Evolutionary conservation across 2,329 filamentous ascomycete genomes (phyloP).

Genomic region (Arachnomyces sp.): DNA sequence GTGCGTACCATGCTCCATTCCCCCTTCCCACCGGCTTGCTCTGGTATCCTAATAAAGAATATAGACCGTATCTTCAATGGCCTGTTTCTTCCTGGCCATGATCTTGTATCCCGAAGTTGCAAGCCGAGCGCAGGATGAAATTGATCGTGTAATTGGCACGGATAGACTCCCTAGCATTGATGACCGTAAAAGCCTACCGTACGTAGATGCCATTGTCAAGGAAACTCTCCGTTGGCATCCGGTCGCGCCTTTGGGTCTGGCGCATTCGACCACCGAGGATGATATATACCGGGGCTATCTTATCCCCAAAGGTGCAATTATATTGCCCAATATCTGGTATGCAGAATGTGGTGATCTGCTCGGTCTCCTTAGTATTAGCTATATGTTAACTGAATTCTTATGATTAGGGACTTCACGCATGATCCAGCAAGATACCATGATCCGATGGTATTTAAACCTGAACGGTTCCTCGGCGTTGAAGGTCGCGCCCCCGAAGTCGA

Average conservation of each 20-base stretch:
- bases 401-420: conserved; percentile 33
- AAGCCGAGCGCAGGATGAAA: conserved; percentile 41
- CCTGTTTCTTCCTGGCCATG: conserved; percentile 45
- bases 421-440: conserved; percentile 29
- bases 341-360: no score
- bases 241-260: conserved; percentile 25
- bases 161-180: conserved; percentile 26
- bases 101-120: conserved; percentile 42
- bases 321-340: conserved; percentile 33
- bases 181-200: conserved; percentile 31
- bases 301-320: conserved; percentile 29
- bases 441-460: conserved; percentile 35
- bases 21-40: neutral
- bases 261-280: conserved; percentile 21
- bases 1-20: conserved; percentile 1
- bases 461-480: conserved; percentile 30
- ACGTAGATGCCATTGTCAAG: conserved; percentile 31
- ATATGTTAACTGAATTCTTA: conserved; percentile 4
- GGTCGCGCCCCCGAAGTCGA: conserved; percentile 28
- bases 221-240: conserved; percentile 31
- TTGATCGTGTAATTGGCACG: conserved; percentile 32
- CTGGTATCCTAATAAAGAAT: neutral
- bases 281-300: conserved; percentile 18
- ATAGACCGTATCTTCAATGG: conserved; percentile 36
- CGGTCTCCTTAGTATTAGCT: neutral